phyloP scores from a whole-genome alignment of 257 asterid genomes.

The Perilla frutescens region DNA sequence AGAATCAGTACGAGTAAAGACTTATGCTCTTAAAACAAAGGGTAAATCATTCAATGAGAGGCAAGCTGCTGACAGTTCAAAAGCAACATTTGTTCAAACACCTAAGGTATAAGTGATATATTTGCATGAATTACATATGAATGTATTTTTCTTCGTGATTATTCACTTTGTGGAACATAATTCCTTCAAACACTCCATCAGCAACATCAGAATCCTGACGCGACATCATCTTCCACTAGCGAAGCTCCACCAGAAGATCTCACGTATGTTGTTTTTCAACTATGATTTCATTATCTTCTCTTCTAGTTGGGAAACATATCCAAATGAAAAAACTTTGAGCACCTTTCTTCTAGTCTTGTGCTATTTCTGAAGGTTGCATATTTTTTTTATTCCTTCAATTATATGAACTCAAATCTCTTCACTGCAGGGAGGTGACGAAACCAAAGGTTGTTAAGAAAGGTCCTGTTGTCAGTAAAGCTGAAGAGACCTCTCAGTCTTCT shows the following conservation, averaged over 20 bases:
- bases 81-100: constrained; percentile 32
- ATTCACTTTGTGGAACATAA: constrained; percentile 17
- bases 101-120: constrained; percentile 43
- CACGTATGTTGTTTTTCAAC: constrained; percentile 43
- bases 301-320: constrained; percentile 18
- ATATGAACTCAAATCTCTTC: constrained; percentile 31
- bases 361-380: not conserved
- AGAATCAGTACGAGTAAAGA: constrained; percentile 38
- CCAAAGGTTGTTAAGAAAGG: constrained; percentile 44
- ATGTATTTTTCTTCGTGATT: not conserved
- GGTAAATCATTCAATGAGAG: constrained; percentile 46
- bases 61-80: constrained; percentile 39
- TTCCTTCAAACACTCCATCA: constrained; percentile 37
- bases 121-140: constrained; percentile 11
- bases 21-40: constrained; percentile 36
- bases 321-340: constrained; percentile 17
- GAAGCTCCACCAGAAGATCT: constrained; percentile 48
- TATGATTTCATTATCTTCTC: constrained; percentile 20
- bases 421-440: constrained; percentile 50
- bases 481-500: constrained; percentile 46
- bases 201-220: constrained; percentile 49
- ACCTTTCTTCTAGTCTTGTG: constrained; percentile 13
- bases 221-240: constrained; percentile 42
- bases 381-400: not conserved
- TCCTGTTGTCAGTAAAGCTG: constrained; percentile 43